Conservation (phyloP, 2,329 filamentous ascomycete species). For the Apiospora arundinis region DNA sequence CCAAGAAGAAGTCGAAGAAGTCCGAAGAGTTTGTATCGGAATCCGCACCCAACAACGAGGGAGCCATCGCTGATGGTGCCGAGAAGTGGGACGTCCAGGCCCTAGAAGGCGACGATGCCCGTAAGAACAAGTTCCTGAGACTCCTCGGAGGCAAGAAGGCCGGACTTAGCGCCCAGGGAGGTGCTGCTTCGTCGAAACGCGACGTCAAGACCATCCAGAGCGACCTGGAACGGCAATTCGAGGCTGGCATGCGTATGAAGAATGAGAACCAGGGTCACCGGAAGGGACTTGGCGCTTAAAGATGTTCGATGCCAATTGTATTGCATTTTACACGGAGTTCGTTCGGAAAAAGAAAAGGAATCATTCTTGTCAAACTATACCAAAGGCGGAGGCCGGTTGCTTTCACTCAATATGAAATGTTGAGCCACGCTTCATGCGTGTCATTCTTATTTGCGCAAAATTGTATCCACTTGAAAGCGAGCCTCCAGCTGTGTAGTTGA, state of each 20-base stretch:
- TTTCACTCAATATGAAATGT: conserved; percentile 3
- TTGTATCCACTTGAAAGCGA: neutral
- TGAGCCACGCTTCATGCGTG: neutral
- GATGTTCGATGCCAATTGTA: conserved; percentile 20
- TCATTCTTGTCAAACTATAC: conserved; percentile 29
- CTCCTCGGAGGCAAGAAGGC: conserved; percentile 61
- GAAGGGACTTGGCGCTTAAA: conserved; percentile 59
- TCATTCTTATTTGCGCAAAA: neutral
- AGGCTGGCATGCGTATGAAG: conserved; percentile 63
- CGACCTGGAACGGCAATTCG: conserved; percentile 64
- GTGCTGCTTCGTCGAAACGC: conserved; percentile 30
- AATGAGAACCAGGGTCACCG: conserved; percentile 55
- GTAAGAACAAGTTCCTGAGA: conserved; percentile 63
- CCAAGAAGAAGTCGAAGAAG: conserved; percentile 26
- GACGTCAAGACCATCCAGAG: conserved; percentile 45
- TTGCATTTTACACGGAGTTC: conserved; percentile 31
- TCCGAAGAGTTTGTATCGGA: conserved; percentile 31
- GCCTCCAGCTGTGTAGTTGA: neutral
- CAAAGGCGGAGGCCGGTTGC: conserved; percentile 26
- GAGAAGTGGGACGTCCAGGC: conserved; percentile 61
- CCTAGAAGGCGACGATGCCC: conserved; percentile 56
- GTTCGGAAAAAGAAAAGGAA: conserved; percentile 22
- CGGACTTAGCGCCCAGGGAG: conserved; percentile 22
- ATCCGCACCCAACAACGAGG: conserved; percentile 32
- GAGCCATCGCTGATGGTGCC: conserved; percentile 33